Evolutionary conservation across 2,329 filamentous ascomycete species (phyloP), one percentile per base, ranked within the genome.

Genomic region (Colletotrichum lentis): DNA sequence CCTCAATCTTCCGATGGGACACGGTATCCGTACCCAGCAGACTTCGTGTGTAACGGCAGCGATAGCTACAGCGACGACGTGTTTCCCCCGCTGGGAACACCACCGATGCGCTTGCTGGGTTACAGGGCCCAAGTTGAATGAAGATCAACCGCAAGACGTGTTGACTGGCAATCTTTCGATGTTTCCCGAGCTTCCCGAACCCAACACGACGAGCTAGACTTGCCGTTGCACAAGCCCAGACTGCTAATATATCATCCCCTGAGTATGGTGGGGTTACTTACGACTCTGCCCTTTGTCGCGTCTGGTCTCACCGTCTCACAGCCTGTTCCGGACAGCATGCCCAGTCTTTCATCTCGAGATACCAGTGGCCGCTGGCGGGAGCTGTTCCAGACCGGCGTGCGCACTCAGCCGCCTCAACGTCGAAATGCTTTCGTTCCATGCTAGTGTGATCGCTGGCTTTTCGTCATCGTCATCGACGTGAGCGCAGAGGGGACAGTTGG

Each of bases 131-230:
- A 47, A 55, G 37, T 43, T 43, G 47, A 49, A 59, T 64, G 53
- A 47, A 39, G 64, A 58, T 64, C 47, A 67, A 46, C 53, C 35
- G 18, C 22, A 39, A 64, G 27, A 55, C 18, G 52, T 24, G 35
- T 35, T 59, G 61, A 20, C 61, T 35, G 24, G 39, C n/a, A 50
- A 24, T 37, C 22, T 35, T 54, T 54, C 61, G 39, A 64, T 55
- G 43, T 41, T 59, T 64, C 44, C 54, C 64, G 61, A 55, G 41
- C 60, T 57, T 68, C 43, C 54, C 61, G 47, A 37, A 41, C 47
- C 46, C 43, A 18, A 39, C 22, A 49, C 22, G 54, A 16, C n/a
- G n/a, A n/a, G n/a, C 24, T 18, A 6, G 27, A n/a, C 18, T 58
- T 31, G 7, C 24, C 41, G 54, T 64, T 54, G 16, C 61, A 68